Conservation (phyloP, 2,329 filamentous ascomycete species). For the Calonectria leucothoes region DNA sequence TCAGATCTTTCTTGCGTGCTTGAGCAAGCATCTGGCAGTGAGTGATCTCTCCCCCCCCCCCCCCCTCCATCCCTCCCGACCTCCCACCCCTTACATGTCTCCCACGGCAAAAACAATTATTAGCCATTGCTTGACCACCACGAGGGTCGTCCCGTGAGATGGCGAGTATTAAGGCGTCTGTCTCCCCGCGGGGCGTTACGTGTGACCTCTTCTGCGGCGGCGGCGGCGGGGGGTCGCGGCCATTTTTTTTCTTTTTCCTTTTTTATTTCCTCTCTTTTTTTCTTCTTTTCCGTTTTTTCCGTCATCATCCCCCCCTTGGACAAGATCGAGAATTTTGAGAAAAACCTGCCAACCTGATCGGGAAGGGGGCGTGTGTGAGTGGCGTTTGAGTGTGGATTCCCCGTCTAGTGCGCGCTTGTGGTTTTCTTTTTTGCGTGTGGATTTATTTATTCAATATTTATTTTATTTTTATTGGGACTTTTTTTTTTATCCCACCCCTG, state of each 20-base stretch:
- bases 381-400: not conserved
- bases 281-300: not conserved
- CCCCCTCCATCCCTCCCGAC: not conserved
- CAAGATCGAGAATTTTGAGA: conserved; percentile 2
- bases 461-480: not conserved
- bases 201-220: conserved; percentile 20
- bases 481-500: not conserved
- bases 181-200: conserved; percentile 18
- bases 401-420: conserved; percentile 1
- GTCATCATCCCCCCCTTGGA: not conserved
- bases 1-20: conserved; percentile 4
- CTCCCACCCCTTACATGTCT: not conserved
- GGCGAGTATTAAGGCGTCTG: not conserved
- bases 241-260: not conserved
- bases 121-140: not conserved
- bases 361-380: not conserved
- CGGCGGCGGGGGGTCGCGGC: not conserved
- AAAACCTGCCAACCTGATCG: conserved; percentile 3
- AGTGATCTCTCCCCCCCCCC: not conserved
- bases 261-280: not conserved
- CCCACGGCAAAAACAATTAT: not conserved
- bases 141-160: conserved; percentile 15
- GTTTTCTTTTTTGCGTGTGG: not conserved
- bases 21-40: not conserved
- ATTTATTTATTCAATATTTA: not conserved